Base-by-base conservation (phyloP, 371 early-diverging fungal genomes). In the Saksenaea vasiformis region DNA sequence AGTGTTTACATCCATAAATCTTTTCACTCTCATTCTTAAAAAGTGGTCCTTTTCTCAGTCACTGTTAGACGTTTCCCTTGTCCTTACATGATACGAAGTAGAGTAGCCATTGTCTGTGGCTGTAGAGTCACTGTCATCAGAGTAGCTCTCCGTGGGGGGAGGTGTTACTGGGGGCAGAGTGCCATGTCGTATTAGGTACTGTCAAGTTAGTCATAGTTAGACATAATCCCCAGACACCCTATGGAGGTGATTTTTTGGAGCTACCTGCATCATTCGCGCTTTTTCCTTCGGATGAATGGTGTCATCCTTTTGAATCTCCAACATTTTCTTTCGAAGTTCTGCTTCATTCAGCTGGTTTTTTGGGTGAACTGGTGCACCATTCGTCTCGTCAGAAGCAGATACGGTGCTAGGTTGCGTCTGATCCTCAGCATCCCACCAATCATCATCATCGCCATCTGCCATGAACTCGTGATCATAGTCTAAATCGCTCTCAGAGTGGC, bases 1-100 rank as follows among this genome's bases (percentile, higher is more conserved):
- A 99, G 75, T 99, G 99, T 66, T 88, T 85, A 77, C 99, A 99
- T 3, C 98, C 99, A 1, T 90, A 61, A 9, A 80, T 73, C 13
- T 64, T 66, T 5, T 78, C 71, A 35, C 84, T 73, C 62, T 88
- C 80, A 73, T 88, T 71, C 86, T 86, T 37, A 15, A 22, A 17
- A 58, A 11, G 5, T 0, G 7, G 2, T 31, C 7, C 7, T 31
- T 31, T 31, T 31, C 31, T 31, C 31, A 31, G 31, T 7, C 2
- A 31, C 31, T 31, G 4, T 4, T 31, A 31, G 7, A 31, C 5
- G 8, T 44, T 60, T 47, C 27, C 10, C 44, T 60, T 35, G 5
- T 3, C 35, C 59, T 70, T 70, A 66, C 70, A 24, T 64, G 35
- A 31, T 62, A 70, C 2, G 62, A 61, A 11, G 34, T 31, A 2